phyloP scores from a whole-genome alignment of 1,284 basidiomycete genomes.

The Trametes versicolor region DNA sequence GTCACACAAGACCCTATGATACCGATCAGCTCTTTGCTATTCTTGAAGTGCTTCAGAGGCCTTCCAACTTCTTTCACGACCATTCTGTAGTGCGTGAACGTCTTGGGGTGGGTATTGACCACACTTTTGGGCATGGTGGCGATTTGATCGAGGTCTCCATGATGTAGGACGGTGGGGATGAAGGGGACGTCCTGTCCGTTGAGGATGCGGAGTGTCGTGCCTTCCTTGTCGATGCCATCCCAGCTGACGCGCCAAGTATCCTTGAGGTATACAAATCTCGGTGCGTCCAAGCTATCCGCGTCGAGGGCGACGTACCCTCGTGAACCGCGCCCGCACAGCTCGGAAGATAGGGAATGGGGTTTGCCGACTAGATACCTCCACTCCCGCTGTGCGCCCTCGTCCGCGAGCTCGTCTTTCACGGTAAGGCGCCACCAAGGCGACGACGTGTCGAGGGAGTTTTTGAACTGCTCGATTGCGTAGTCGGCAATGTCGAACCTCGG shows the following conservation, averaged over 20 bases:
- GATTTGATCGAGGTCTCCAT: constrained; percentile 12
- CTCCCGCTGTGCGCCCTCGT: background rate
- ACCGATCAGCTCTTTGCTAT: background rate
- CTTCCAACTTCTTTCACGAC: constrained; percentile 24
- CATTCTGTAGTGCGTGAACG: constrained; percentile 18
- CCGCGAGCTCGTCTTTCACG: background rate
- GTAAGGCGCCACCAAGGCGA: constrained; percentile 5
- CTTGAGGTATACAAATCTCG: constrained; percentile 15
- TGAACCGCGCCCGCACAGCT: constrained; percentile 5
- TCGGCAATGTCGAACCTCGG: background rate
- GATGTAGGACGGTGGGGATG: constrained; percentile 9
- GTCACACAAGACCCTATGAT: background rate
- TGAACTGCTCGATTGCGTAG: background rate
- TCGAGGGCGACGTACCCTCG: constrained; percentile 15
- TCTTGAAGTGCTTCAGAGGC: constrained; percentile 7
- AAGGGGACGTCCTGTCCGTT: background rate
- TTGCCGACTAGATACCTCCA: constrained; percentile 15
- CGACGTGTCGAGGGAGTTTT: background rate
- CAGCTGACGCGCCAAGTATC: constrained; percentile 8
- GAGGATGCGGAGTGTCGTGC: background rate
- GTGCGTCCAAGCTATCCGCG: background rate
- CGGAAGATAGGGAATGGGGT: constrained; percentile 4
- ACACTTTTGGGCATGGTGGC: background rate
- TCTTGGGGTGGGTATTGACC: background rate
- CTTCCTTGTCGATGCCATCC: constrained; percentile 12